Percentiles rank a stretch among this genome's conserved stretches.
phyloP scores from a whole-genome alignment of 305 asterid genomes.

The Solanum hybrid region DNA sequence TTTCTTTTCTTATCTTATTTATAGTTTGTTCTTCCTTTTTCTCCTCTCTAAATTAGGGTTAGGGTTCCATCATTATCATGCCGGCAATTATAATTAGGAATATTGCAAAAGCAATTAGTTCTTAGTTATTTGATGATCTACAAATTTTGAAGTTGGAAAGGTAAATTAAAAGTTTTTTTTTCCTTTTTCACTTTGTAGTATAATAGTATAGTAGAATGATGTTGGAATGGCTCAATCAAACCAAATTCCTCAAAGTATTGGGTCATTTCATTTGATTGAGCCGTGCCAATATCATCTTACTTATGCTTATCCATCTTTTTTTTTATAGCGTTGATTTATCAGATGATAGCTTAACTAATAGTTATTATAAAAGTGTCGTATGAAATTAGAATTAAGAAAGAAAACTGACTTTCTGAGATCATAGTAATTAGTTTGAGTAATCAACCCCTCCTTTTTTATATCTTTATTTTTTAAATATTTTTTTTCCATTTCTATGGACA shows the following conservation, averaged over 20 bases:
- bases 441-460: neutral
- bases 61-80: neutral
- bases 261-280: slow-evolving; percentile 57
- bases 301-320: slow-evolving; percentile 8
- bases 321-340: neutral
- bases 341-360: neutral
- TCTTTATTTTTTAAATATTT: neutral
- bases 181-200: neutral
- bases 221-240: slow-evolving; percentile 28
- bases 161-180: neutral
- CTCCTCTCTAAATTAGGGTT: slow-evolving; percentile 1
- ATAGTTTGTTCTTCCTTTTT: neutral
- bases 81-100: neutral
- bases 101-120: neutral
- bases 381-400: neutral
- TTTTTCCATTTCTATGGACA: neutral
- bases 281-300: slow-evolving; percentile 57
- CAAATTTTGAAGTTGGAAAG: neutral
- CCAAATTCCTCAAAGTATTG: slow-evolving; percentile 13
- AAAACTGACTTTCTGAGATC: neutral
- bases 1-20: neutral
- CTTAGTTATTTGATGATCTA: neutral
- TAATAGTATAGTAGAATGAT: neutral
- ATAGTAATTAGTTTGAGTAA: neutral
- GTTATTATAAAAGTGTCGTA: neutral